These are phyloP conservation scores for Entomortierella chlamydospora DNA, from an alignment of 192 early-diverging fungal species.

Conservation along the genomic window DNA sequence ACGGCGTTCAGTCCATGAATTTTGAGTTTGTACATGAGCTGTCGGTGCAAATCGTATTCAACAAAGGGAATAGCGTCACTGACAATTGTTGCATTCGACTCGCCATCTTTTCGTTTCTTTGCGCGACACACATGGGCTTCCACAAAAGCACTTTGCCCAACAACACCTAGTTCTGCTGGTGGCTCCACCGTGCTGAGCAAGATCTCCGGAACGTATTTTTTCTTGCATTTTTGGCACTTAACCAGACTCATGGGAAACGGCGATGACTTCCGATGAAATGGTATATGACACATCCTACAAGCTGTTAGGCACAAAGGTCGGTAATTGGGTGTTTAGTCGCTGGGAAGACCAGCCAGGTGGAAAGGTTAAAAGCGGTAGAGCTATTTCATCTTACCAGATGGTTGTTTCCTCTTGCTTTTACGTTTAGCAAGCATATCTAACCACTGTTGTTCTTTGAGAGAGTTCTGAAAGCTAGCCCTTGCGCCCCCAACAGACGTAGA, in stretches of 20 bases:
- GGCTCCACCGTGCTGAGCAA: conserved; percentile 79
- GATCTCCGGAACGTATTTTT: conserved; percentile 82
- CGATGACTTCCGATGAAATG: conserved; percentile 70
- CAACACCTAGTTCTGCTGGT: conserved; percentile 74
- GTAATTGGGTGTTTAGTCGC: too few species aligned
- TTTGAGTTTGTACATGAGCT: conserved; percentile 82
- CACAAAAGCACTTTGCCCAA: conserved; percentile 73
- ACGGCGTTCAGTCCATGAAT: conserved; percentile 83
- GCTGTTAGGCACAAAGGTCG: conserved; percentile 25
- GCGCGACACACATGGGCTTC: conserved; percentile 77
- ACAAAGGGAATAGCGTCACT: conserved; percentile 85
- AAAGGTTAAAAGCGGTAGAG: too few species aligned
- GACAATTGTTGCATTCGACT: conserved; percentile 73
- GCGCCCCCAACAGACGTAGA: conserved; percentile 20
- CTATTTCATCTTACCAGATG: conserved; percentile 48
- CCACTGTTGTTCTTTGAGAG: conserved; percentile 50
- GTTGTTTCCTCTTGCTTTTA: conserved; percentile 46
- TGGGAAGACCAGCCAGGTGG: too few species aligned
- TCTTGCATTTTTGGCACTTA: conserved; percentile 76
- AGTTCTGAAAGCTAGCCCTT: conserved; percentile 47
- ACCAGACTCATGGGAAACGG: conserved; percentile 78
- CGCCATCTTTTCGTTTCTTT: conserved; percentile 67
- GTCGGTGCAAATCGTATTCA: conserved; percentile 87
- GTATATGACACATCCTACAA: conserved; percentile 74
- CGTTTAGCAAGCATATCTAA: conserved; percentile 50